Percentiles rank a stretch among this genome's conserved stretches.
Conservation (phyloP, 2,329 filamentous ascomycete genomes). For the Bipolaris bicolor region DNA sequence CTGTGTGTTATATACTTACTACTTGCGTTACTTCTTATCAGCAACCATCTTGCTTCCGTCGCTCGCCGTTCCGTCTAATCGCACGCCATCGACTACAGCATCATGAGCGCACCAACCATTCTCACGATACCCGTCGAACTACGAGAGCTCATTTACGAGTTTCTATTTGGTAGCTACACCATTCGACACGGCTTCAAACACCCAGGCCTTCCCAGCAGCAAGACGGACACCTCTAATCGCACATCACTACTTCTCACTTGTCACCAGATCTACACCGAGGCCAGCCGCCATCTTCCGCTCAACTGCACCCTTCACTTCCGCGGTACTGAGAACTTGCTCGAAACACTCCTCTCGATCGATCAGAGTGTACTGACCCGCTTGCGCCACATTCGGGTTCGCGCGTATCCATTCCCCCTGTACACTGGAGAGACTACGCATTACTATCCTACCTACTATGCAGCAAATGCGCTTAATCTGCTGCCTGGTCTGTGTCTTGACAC, state of each 20-base stretch:
- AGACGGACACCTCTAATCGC: slow-evolving; percentile 26
- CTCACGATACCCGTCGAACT: slow-evolving; percentile 43
- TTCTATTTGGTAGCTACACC: slow-evolving; percentile 40
- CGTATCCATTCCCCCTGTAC: slow-evolving; percentile 45
- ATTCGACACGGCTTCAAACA: slow-evolving; percentile 39
- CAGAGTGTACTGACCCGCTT: slow-evolving; percentile 42
- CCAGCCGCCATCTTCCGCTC: slow-evolving; percentile 42
- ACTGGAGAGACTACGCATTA: slow-evolving; percentile 29
- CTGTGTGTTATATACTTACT: slow-evolving; percentile 1
- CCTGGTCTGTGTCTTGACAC: slow-evolving; percentile 42
- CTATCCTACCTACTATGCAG: slow-evolving; percentile 43
- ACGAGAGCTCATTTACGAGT: slow-evolving; percentile 43
- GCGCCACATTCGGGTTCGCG: slow-evolving; percentile 39
- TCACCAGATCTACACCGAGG: slow-evolving; percentile 39
- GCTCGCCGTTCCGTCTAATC: neutral
- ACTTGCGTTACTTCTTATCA: slow-evolving; percentile 9
- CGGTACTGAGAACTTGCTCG: slow-evolving; percentile 42
- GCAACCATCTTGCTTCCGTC: neutral
- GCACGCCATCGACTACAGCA: slow-evolving; percentile 3
- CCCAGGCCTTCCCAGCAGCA: slow-evolving; percentile 6
- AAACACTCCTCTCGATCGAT: slow-evolving; percentile 39
- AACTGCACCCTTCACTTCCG: slow-evolving; percentile 42
- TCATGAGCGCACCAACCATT: slow-evolving; percentile 30
- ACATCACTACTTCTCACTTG: slow-evolving; percentile 41
- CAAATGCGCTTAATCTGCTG: slow-evolving; percentile 39